These are phyloP conservation scores for Ogataea ramenticola DNA, from an alignment of 805 yeast species.

Conservation along the genomic window DNA sequence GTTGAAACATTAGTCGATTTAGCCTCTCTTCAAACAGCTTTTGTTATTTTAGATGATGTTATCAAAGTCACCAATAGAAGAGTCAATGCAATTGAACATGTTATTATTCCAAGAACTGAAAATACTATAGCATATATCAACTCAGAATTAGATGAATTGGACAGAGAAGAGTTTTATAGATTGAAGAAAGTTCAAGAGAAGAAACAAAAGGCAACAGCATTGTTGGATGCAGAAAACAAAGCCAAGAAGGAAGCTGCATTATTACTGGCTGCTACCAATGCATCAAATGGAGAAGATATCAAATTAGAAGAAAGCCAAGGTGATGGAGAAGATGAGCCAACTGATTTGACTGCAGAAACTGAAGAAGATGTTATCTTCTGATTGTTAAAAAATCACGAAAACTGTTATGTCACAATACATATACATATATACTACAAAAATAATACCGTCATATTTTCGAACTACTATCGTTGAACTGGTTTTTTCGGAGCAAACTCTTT, in stretches of 20 bases:
- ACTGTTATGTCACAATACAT: no score
- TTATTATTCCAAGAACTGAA: slow-evolving; percentile 95
- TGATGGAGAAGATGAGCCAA: slow-evolving; percentile 14
- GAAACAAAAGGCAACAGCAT: slow-evolving; percentile 75
- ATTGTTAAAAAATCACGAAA: not conserved
- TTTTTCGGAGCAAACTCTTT: no score
- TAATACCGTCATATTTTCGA: no score
- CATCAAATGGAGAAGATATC: slow-evolving; percentile 2
- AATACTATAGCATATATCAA: slow-evolving; percentile 88
- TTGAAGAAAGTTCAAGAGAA: slow-evolving; percentile 94
- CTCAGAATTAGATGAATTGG: slow-evolving; percentile 94
- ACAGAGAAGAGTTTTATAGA: slow-evolving; percentile 96
- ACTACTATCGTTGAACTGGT: no score
- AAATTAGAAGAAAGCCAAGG: slow-evolving; percentile 10
- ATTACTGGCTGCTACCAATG: slow-evolving; percentile 9
- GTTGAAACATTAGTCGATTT: slow-evolving; percentile 95
- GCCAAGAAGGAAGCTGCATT: slow-evolving; percentile 21
- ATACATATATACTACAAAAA: no score
- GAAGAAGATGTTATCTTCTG: slow-evolving; percentile 34
- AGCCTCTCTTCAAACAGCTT: slow-evolving; percentile 95
- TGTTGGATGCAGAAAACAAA: slow-evolving; percentile 47
- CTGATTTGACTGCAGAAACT: slow-evolving; percentile 21
- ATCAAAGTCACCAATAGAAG: slow-evolving; percentile 97
- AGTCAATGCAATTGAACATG: slow-evolving; percentile 98
- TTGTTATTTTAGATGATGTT: slow-evolving; percentile 93